Base-by-base conservation (phyloP, 495 filamentous ascomycete species). In the Talaromyces ruber region DNA sequence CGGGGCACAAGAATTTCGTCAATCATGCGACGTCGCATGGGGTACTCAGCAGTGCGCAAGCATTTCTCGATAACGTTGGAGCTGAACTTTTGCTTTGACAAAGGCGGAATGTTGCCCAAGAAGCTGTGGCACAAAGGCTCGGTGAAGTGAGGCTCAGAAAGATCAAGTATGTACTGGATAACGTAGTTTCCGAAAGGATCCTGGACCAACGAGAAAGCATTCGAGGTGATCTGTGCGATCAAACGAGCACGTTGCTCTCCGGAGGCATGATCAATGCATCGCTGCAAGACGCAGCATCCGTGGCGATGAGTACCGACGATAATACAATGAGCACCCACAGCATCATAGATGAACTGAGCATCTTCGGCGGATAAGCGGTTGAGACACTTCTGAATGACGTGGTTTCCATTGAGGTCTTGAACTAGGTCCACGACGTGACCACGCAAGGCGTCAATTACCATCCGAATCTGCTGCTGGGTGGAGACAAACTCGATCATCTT, bases 171-270 rank as follows among this genome's bases (percentile, higher is more conserved):
- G 72, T 98, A 98, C 75, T 98, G 94, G 45, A 98, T 87, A 47
- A 98, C 94, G 67, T 98, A 98, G 72, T 98, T 98, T 66, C 94
- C 94, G 66, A 96, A 98, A 0, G 94, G 93, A 72, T 98, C 95
- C 70, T 96, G 92, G 14, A 98, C 91, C 11, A 98, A 84, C 16
- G 83, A 73, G 65, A 89, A 88, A 8, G 91, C 88, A 65, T 96
- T 87, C 25, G 81, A 76, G 2, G 92, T 96, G 70, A 98, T 97
- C 67, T 89, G 83, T 50, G 82, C 76, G 64, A 98, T 91, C 59
- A 98, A 80, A 74, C 89, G 89, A 63, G 85, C 81, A 77, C 95
- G 95, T 77, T 98, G 94, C 16, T 82, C 71, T 58, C 93, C 93
- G 18, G 92, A 89, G 26, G 94, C 94, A 74, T 98, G 94, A 63